A percentile compares a stretch with the other conserved stretches of the same genome.
phyloP scores from a whole-genome alignment of 2,329 filamentous ascomycete species.

The Neonectria faginata region DNA sequence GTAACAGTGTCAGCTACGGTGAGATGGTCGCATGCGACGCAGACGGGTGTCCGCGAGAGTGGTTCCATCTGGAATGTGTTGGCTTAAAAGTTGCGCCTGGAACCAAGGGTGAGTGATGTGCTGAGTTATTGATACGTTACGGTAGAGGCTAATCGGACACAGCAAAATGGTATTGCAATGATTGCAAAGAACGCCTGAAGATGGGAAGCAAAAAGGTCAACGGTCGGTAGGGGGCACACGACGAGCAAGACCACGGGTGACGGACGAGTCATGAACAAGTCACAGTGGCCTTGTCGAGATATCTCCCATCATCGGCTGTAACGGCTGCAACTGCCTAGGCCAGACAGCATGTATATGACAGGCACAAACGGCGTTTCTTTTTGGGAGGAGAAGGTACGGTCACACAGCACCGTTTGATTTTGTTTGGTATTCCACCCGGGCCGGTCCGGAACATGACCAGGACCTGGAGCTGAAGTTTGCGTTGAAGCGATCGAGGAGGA shows the following conservation, averaged over 20 bases:
- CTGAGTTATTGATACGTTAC: background rate
- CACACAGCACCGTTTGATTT: conserved; percentile 30
- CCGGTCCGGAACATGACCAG: conserved; percentile 6
- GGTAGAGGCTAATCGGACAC: conserved; percentile 45
- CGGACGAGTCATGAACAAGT: conserved; percentile 25
- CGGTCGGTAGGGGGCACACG: conserved; percentile 53
- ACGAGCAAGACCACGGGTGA: conserved; percentile 25
- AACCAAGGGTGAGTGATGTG: conserved; percentile 72
- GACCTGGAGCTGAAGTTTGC: conserved; percentile 6
- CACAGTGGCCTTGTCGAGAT: conserved; percentile 28
- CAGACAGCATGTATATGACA: conserved; percentile 39
- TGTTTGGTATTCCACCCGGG: conserved; percentile 23
- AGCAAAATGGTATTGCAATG: conserved; percentile 87
- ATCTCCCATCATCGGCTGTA: conserved; percentile 30
- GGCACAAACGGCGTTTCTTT: conserved; percentile 40
- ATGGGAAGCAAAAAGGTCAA: conserved; percentile 65
- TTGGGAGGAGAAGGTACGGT: conserved; percentile 28
- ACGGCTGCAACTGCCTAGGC: conserved; percentile 29
- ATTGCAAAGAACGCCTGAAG: conserved; percentile 77
- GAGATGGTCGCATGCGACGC: conserved; percentile 88
- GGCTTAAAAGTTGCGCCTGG: conserved; percentile 83
- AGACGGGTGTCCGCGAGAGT: conserved; percentile 78
- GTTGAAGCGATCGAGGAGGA: conserved; percentile 4
- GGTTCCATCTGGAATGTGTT: conserved; percentile 87
- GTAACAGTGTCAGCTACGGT: conserved; percentile 82